A percentile compares a stretch with the other conserved stretches of the same genome.
Conservation (phyloP, 2,329 filamentous ascomycete species). For the Catunica adiposa region DNA sequence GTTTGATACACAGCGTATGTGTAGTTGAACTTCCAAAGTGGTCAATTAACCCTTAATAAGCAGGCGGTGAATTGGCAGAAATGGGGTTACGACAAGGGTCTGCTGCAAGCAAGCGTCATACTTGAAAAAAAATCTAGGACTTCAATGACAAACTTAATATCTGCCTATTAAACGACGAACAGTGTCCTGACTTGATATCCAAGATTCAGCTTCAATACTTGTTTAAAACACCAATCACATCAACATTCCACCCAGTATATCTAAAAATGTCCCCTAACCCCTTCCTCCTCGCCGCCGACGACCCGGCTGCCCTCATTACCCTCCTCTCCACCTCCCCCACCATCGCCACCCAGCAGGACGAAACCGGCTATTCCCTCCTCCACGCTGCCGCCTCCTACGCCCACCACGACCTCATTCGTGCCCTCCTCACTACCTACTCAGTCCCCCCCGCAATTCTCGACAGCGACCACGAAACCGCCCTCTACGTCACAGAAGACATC, state of each 20-base stretch:
- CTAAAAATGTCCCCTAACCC: constrained; percentile 39
- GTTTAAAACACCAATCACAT: not conserved
- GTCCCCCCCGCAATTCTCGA: constrained; percentile 71
- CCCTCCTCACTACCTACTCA: constrained; percentile 57
- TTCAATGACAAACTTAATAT: no score
- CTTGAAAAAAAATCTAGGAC: not conserved
- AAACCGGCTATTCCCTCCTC: constrained; percentile 83
- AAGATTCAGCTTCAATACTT: no score
- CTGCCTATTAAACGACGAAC: no score
- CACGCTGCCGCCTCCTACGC: constrained; percentile 90
- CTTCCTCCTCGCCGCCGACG: constrained; percentile 68
- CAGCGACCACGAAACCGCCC: constrained; percentile 83
- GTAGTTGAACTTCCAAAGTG: no score
- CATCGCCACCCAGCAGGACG: constrained; percentile 68
- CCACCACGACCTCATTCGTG: constrained; percentile 62
- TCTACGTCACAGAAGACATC: constrained; percentile 77
- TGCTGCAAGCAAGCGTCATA: not conserved
- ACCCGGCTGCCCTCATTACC: constrained; percentile 54
- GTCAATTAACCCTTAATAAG: not conserved
- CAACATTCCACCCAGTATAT: not conserved
- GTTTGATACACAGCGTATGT: no score
- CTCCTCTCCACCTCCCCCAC: constrained; percentile 57
- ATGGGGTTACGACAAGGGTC: not conserved
- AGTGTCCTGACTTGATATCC: no score
- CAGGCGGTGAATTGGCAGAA: not conserved